phyloP scores from a whole-genome alignment of 2,329 filamentous ascomycete species.

The Aspergillus novofumigatus region DNA sequence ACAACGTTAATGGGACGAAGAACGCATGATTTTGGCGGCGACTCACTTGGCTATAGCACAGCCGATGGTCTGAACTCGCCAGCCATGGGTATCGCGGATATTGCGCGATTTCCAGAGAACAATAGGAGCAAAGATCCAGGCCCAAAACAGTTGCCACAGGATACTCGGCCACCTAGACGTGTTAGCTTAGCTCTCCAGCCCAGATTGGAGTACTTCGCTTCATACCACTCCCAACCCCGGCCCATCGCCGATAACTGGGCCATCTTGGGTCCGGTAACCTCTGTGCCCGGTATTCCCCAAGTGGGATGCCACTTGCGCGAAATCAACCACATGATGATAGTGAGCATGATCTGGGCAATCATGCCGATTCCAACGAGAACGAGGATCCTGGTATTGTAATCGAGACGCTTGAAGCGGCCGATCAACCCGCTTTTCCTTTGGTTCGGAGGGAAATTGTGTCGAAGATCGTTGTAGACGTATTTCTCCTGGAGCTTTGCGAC shows the following conservation, averaged over 20 bases:
- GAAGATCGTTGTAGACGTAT: conserved; percentile 28
- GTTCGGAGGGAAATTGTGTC: conserved; percentile 1
- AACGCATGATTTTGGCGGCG: conserved; percentile 15
- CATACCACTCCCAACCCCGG: conserved; percentile 61
- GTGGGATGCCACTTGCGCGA: conserved; percentile 62
- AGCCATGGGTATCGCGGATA: conserved; percentile 63
- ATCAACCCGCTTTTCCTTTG: conserved; percentile 15
- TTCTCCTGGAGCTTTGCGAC: conserved; percentile 54
- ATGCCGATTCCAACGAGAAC: conserved; percentile 52
- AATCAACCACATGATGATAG: conserved; percentile 57
- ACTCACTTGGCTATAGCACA: conserved; percentile 43
- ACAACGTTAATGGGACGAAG: neutral
- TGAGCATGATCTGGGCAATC: conserved; percentile 55
- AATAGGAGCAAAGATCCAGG: conserved; percentile 17
- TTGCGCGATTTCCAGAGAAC: conserved; percentile 58
- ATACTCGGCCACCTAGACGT: conserved; percentile 13
- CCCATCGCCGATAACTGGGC: conserved; percentile 38
- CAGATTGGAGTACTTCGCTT: too few species aligned
- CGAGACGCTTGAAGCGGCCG: conserved; percentile 19
- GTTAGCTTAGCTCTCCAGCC: neutral
- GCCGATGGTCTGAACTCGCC: conserved; percentile 60
- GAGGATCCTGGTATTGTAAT: conserved; percentile 22
- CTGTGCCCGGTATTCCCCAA: conserved; percentile 47
- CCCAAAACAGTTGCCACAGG: conserved; percentile 31
- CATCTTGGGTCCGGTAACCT: conserved; percentile 45